phyloP scores from a whole-genome alignment of 2,329 filamentous ascomycete species.

The Iodosphaeria phyllophila region DNA sequence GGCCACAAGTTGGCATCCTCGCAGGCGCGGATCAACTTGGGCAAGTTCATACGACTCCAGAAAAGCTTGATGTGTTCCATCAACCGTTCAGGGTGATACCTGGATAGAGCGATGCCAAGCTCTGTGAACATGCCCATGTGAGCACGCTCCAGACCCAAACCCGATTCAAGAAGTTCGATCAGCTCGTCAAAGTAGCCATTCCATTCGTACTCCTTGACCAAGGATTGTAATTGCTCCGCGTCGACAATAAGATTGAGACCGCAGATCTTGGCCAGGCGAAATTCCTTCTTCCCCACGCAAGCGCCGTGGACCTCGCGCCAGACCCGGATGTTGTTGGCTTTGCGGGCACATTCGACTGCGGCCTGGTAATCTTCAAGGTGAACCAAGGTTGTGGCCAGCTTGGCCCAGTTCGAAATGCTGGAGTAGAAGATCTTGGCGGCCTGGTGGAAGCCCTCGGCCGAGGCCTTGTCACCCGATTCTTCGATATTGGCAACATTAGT shows the following conservation, averaged over 20 bases:
- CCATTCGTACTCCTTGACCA: conserved; percentile 91
- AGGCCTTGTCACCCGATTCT: conserved; percentile 94
- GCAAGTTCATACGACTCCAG: conserved; percentile 95
- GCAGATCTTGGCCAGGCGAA: conserved; percentile 95
- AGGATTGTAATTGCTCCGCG: conserved; percentile 79
- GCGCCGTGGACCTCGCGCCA: conserved; percentile 98
- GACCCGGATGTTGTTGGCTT: conserved; percentile 97
- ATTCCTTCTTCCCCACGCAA: conserved; percentile 95
- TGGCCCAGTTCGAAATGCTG: conserved; percentile 98
- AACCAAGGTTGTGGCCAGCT: conserved; percentile 94
- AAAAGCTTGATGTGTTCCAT: conserved; percentile 99
- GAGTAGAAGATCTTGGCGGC: conserved; percentile 98
- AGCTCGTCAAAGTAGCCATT: conserved; percentile 98
- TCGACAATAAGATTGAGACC: conserved; percentile 96
- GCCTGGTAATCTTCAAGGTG: conserved; percentile 94
- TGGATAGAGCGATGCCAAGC: conserved; percentile 77
- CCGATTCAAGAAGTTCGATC: conserved; percentile 83
- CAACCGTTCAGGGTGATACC: conserved; percentile 84
- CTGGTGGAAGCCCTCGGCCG: conserved; percentile 82
- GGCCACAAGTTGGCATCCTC: conserved; percentile 96
- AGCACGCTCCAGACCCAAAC: conserved; percentile 75
- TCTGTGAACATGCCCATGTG: conserved; percentile 98
- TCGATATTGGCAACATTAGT: conserved; percentile 94
- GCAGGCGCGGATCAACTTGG: conserved; percentile 84
- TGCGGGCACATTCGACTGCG: conserved; percentile 91